phyloP scores from a whole-genome alignment of 768 basidiomycete species.

The Coprinellus micaceus region DNA sequence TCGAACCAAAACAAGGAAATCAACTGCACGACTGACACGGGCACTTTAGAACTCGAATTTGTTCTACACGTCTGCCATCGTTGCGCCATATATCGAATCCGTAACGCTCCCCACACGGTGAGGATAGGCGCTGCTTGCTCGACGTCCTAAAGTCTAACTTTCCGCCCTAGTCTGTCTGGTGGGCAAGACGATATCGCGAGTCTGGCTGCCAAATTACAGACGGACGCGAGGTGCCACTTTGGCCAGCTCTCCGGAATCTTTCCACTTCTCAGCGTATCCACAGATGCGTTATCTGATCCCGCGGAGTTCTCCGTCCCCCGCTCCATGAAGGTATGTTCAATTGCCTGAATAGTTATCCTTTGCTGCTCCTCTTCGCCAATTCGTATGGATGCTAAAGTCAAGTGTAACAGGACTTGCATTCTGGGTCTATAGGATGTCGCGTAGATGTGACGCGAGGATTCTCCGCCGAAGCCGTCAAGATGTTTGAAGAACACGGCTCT shows the following conservation, averaged over 20 bases:
- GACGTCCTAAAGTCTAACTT: neutral
- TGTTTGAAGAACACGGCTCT: slow-evolving; percentile 38
- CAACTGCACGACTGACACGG: neutral
- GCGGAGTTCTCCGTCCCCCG: slow-evolving; percentile 14
- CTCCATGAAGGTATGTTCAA: slow-evolving; percentile 15
- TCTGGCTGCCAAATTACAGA: slow-evolving; percentile 47
- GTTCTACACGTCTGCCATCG: slow-evolving; percentile 55
- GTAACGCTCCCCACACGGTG: slow-evolving; percentile 60
- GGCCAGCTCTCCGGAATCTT: slow-evolving; percentile 54
- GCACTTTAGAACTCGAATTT: slow-evolving; percentile 11
- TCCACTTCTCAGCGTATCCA: slow-evolving; percentile 28
- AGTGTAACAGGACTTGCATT: neutral
- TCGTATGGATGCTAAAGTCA: neutral
- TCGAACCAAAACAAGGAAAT: neutral
- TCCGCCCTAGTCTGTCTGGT: slow-evolving; percentile 24
- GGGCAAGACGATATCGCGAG: slow-evolving; percentile 38
- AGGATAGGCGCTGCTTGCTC: too few relatives aligned
- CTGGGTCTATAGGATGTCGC: slow-evolving; percentile 17
- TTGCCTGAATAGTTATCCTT: too few relatives aligned
- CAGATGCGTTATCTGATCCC: neutral
- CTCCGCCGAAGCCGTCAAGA: slow-evolving; percentile 25
- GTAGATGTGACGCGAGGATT: slow-evolving; percentile 63
- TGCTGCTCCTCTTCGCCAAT: neutral
- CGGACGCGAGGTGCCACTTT: slow-evolving; percentile 51
- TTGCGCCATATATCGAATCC: slow-evolving; percentile 57